Percentiles rank a stretch among this genome's conserved stretches.
Conservation (phyloP, 2,329 filamentous ascomycete species). For the Nigrospora sphaerica region DNA sequence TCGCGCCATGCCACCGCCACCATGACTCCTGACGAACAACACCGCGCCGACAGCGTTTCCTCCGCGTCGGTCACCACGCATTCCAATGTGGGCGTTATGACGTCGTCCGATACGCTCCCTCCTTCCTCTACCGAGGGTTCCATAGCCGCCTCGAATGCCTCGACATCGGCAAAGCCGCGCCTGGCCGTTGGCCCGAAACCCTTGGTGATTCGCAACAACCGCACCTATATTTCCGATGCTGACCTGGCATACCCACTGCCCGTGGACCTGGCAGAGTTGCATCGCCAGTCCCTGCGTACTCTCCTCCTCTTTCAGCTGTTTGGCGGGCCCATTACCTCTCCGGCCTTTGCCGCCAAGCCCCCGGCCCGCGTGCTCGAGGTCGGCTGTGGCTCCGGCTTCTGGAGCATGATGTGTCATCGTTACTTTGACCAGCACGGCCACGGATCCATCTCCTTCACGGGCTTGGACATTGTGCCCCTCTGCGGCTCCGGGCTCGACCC, state of each 20-base stretch:
- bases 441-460: constrained; percentile 67
- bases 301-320: constrained; percentile 76
- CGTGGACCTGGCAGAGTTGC: constrained; percentile 78
- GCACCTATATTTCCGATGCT: constrained; percentile 73
- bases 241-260: constrained; percentile 75
- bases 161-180: constrained; percentile 12
- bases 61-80: constrained; percentile 34
- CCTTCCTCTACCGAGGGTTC: constrained; percentile 33
- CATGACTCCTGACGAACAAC: constrained; percentile 7
- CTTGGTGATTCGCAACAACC: constrained; percentile 68
- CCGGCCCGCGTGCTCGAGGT: constrained; percentile 77
- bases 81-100: constrained; percentile 34
- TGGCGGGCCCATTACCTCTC: constrained; percentile 71
- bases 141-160: constrained; percentile 19
- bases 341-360: constrained; percentile 56
- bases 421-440: constrained; percentile 66
- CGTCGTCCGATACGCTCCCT: constrained; percentile 35
- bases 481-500: constrained; percentile 36
- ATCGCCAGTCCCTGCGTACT: constrained; percentile 79
- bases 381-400: constrained; percentile 81
- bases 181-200: constrained; percentile 31
- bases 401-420: constrained; percentile 82
- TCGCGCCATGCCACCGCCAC: background rate
- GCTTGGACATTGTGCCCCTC: constrained; percentile 72
- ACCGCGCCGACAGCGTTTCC: constrained; percentile 38